Base-by-base conservation (phyloP, 2,329 filamentous ascomycete genomes). In the Dendryphion nanum region DNA sequence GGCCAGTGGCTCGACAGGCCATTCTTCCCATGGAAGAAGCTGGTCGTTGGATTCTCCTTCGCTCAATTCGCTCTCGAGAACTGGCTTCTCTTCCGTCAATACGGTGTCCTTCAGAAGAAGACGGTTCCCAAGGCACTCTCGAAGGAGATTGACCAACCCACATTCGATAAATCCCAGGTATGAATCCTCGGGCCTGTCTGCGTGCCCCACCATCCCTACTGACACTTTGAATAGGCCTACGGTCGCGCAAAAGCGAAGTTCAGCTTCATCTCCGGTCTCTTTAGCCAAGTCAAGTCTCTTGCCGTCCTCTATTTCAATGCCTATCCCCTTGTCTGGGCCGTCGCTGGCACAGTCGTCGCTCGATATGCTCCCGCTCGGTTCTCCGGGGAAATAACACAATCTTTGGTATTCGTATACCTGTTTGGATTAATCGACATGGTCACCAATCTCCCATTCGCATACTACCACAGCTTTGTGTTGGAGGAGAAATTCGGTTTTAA, bases 401-500 rank as follows among this genome's bases (percentile, higher is more conserved):
- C 88, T 18, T 85, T 98, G 52, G 74, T 95, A 62, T 98, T 97
- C 72, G 81, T 96, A 67, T 84, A 97, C 60, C 75, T 81, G 40
- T 95, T 95, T 68, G 85, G 89, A 55, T 67, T 95, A 57, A 78
- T 94, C 56, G 85, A 89, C 53, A 88, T 91, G 58, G 50, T 86
- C 38, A 71, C 95, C 47, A 85, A 83, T 40, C 72, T 97, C 37
- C 93, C 93, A 3, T 79, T 83, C 43, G 86, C 82, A 38, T 82
- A 96, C 67, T 98, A 97, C 75, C 83, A 90, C 71, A 93, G 89
- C 10, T 98, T 98, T 61, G 87, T 97, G 33, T 76, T 98, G 39
- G 93, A 98, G 69, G 90, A 96, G 71, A 86, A 89, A 63, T 98
- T 95, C 57, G 93, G 93, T 34, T 98, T 98, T 80, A 98, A 98